phyloP scores from a whole-genome alignment of 192 early-diverging fungal genomes.

The Backusella luteola region DNA sequence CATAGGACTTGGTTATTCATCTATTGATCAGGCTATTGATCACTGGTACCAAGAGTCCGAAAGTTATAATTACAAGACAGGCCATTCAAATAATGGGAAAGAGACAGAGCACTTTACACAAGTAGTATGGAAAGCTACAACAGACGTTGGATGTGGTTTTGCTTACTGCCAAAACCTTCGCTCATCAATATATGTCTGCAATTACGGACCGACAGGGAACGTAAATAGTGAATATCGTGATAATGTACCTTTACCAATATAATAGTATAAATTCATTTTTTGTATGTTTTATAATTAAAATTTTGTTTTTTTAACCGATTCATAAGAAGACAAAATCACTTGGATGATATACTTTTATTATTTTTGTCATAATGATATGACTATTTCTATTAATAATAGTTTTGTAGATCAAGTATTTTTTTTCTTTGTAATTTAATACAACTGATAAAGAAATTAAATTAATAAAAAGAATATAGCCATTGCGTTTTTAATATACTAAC shows the following conservation, averaged over 20 bases:
- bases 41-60: not conserved
- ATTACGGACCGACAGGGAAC: not conserved
- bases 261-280: not conserved
- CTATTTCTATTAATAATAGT: not conserved
- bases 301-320: not conserved
- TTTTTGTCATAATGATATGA: not conserved
- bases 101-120: not conserved
- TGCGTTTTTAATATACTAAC: not conserved
- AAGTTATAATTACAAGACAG: not conserved
- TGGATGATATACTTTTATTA: not conserved
- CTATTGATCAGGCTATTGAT: not conserved
- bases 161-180: constrained; percentile 1
- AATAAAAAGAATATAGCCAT: not conserved
- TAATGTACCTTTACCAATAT: not conserved
- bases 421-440: not conserved
- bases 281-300: constrained; percentile 4
- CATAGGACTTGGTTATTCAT: not conserved
- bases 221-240: constrained; percentile 5
- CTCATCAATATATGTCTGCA: constrained; percentile 3
- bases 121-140: not conserved
- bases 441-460: constrained; percentile 2
- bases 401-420: not conserved
- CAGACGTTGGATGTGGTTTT: not conserved
- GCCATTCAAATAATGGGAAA: not conserved
- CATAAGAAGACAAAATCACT: not conserved